These are phyloP conservation scores for Kwoniella sp. DNA, from an alignment of 768 basidiomycete genomes.

Conservation along the genomic window DNA sequence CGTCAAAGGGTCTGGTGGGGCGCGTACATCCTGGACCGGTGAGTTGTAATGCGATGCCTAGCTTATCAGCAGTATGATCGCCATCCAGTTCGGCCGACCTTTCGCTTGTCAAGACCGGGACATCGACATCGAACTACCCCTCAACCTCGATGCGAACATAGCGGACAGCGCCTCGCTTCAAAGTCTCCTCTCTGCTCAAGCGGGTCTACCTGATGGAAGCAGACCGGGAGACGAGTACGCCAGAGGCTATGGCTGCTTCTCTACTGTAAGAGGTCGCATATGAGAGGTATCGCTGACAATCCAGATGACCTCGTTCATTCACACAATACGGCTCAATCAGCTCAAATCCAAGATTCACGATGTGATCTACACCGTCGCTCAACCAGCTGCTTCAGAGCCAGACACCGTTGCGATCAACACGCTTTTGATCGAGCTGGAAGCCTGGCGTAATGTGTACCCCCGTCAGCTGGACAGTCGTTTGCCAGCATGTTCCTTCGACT, in stretches of 20 bases:
- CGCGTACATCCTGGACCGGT: slow-evolving; percentile 6
- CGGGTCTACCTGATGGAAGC: neutral
- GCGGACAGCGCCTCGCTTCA: neutral
- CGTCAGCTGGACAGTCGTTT: neutral
- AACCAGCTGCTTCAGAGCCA: neutral
- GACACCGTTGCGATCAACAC: neutral
- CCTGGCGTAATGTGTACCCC: neutral
- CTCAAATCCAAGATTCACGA: neutral
- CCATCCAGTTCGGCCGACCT: slow-evolving; percentile 6
- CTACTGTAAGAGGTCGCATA: neutral
- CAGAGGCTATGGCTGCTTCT: slow-evolving; percentile 4
- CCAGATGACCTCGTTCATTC: slow-evolving; percentile 4
- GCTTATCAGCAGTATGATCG: neutral
- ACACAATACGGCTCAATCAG: slow-evolving; percentile 1
- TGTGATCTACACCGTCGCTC: neutral
- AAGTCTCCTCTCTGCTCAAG: neutral
- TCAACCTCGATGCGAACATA: slow-evolving; percentile 7
- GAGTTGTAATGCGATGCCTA: neutral
- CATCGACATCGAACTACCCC: slow-evolving; percentile 4
- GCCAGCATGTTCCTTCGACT: neutral
- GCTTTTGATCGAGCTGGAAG: neutral
- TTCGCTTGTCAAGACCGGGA: slow-evolving; percentile 5
- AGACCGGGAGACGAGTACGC: slow-evolving; percentile 8
- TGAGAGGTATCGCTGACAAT: too few relatives aligned
- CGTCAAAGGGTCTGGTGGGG: slow-evolving; percentile 1